Conservation (phyloP, 2,329 filamentous ascomycete species). For the Escovopsis sp. region DNA sequence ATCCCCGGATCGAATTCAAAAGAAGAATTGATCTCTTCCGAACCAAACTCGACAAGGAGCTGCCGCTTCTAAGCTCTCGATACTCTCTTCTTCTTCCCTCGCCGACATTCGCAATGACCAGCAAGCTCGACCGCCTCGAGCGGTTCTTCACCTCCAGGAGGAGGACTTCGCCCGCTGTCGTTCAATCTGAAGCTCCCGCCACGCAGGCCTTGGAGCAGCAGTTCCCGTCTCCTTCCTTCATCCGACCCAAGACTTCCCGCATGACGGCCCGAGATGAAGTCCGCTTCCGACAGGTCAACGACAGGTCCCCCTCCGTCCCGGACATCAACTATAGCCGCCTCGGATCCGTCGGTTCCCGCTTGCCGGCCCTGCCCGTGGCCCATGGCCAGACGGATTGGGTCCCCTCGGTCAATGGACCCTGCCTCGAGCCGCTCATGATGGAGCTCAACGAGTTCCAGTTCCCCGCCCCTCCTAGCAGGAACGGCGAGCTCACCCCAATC, state of each 20-base stretch:
- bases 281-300: slow-evolving; percentile 14
- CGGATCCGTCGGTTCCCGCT: slow-evolving; percentile 5
- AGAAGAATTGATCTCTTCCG: no score
- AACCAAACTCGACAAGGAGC: no score
- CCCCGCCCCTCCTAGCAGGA: slow-evolving; percentile 18
- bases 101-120: slow-evolving; percentile 26
- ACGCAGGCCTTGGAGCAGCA: slow-evolving; percentile 17
- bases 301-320: slow-evolving; percentile 16
- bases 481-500: slow-evolving; percentile 12
- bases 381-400: slow-evolving; percentile 9
- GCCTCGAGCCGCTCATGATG: slow-evolving; percentile 12
- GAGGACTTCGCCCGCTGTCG: slow-evolving; percentile 17
- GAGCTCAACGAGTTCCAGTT: slow-evolving; percentile 24
- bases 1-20: no score
- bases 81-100: not conserved
- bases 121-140: slow-evolving; percentile 35
- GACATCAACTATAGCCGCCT: slow-evolving; percentile 4
- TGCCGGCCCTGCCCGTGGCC: slow-evolving; percentile 3
- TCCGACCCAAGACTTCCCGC: slow-evolving; percentile 37
- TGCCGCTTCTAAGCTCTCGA: no score
- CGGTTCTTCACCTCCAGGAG: slow-evolving; percentile 34
- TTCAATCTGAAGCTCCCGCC: slow-evolving; percentile 9
- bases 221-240: slow-evolving; percentile 39
- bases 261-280: slow-evolving; percentile 43
- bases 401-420: slow-evolving; percentile 12